Evolutionary conservation across 2,329 filamentous ascomycete genomes (phyloP).

Genomic region (Nigrospora osmanthi): DNA sequence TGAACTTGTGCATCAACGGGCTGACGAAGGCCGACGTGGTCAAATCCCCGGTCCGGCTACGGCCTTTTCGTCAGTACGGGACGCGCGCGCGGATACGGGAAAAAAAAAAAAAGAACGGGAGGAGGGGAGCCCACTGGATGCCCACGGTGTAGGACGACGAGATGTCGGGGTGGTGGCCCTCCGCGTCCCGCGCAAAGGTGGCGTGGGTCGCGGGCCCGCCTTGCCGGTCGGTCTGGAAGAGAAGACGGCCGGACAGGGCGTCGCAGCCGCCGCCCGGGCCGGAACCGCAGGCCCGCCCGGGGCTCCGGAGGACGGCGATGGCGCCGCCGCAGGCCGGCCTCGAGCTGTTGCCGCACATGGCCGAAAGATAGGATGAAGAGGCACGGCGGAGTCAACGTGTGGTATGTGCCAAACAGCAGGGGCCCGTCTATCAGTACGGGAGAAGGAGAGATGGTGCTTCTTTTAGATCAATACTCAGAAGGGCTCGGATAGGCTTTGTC

Average conservation of each 20-base stretch:
- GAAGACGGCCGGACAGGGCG: constrained; percentile 17
- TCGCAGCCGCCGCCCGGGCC: constrained; percentile 5
- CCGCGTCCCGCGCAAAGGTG: constrained; percentile 27
- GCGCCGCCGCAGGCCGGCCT: constrained; percentile 35
- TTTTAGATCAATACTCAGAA: too few relatives aligned
- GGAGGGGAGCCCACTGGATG: constrained; percentile 36
- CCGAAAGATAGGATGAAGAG: too few relatives aligned
- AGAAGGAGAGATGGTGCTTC: too few relatives aligned
- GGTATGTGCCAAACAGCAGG: too few relatives aligned
- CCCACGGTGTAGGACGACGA: constrained; percentile 28
- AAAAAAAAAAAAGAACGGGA: background rate
- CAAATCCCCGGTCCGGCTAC: constrained; percentile 33
- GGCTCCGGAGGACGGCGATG: constrained; percentile 30
- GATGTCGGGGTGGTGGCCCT: constrained; percentile 10
- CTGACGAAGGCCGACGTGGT: constrained; percentile 30
- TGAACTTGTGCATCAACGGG: constrained; percentile 31
- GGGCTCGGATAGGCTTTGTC: too few relatives aligned
- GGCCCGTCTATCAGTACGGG: too few relatives aligned
- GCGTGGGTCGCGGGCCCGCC: constrained; percentile 29
- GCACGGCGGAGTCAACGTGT: too few relatives aligned
- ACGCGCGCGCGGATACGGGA: too few relatives aligned
- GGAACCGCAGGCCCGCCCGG: constrained; percentile 16
- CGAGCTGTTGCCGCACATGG: constrained; percentile 37
- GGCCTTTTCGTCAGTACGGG: background rate
- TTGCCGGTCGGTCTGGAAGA: constrained; percentile 25